Evolutionary conservation across 2,329 filamentous ascomycete genomes (phyloP), one percentile per base, ranked within the genome.

Genomic region (Chrysosporium keratinophilum): DNA sequence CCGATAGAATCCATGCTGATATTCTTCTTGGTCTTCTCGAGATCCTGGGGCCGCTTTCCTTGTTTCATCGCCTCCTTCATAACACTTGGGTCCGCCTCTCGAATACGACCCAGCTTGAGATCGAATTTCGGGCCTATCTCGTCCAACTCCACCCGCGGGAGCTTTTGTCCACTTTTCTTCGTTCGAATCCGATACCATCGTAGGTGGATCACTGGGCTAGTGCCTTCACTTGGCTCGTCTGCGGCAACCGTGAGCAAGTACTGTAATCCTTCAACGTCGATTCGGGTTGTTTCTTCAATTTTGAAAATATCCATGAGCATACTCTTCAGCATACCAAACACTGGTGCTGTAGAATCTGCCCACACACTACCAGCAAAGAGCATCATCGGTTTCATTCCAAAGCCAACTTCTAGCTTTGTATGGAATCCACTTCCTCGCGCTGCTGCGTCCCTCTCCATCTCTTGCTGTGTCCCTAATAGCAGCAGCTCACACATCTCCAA

Each of bases 81-180:
- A 72, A 87, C 80, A 11, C 79, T 79, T 63, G 82, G 78, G 62
- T 95, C 88, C 1, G 91, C 82, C 70, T 93, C 84, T 65, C 82
- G 82, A 60, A 84, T 75, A 62, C 93, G 83, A 20, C 93, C 90
- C 52, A 96, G 77, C 59, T 85, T 82, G 70, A 96, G 90, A 73
- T 96, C 89, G 73, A 97, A 88, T 59, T 91, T 81, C 3, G 93
- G 93, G 0, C 93, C 91, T 75, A 96, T 94, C 74, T 96, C 90
- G 70, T 95, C 89, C 54, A 97, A 79, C 69, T 97, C 91, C 15
- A 98, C 87, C 52, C 89, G 82, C 6, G 93, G 93, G 43, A 97
- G 75, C 65, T 84, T 87, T 70, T 93, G 87, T 6, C 89, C 89
- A 61, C 84, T 88, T 66, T 85, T 85, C 78, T 87, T 87, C 47